phyloP scores from a whole-genome alignment of 2,329 filamentous ascomycete genomes.

The Diaporthe sp. region DNA sequence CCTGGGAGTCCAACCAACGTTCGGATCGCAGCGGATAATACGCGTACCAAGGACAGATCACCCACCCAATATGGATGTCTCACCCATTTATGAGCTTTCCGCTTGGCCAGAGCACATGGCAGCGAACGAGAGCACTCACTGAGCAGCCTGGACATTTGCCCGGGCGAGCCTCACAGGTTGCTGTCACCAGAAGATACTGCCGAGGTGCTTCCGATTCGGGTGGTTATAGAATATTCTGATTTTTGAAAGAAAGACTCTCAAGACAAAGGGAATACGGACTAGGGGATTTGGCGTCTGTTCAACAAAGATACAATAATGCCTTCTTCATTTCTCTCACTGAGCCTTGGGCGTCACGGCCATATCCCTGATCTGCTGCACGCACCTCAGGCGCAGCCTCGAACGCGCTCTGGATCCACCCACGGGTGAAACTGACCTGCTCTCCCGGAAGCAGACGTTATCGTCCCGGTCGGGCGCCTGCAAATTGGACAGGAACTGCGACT shows the following conservation, averaged over 20 bases:
- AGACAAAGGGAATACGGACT: not conserved
- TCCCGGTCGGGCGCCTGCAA: slow-evolving; percentile 37
- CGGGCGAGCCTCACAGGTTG: too few species aligned
- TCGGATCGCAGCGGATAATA: not conserved
- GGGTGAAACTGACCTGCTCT: slow-evolving; percentile 36
- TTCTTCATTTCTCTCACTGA: not conserved
- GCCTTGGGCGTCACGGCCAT: not conserved
- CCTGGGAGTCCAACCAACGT: not conserved
- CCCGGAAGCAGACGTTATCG: slow-evolving; percentile 34
- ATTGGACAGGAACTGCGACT: slow-evolving; percentile 31
- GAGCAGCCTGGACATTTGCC: too few species aligned
- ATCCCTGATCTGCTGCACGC: slow-evolving; percentile 14
- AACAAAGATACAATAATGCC: not conserved
- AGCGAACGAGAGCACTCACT: too few species aligned
- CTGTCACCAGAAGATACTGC: too few species aligned
- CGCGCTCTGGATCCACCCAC: slow-evolving; percentile 39
- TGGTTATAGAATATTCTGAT: not conserved
- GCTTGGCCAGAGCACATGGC: too few species aligned
- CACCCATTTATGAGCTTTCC: too few species aligned
- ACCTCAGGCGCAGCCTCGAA: slow-evolving; percentile 33
- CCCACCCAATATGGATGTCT: too few species aligned
- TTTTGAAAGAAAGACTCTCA: not conserved
- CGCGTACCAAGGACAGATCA: too few species aligned
- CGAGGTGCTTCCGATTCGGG: not conserved
- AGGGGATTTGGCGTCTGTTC: not conserved